Base-by-base conservation (phyloP, 768 basidiomycete genomes). In the Piloderma croceum region DNA sequence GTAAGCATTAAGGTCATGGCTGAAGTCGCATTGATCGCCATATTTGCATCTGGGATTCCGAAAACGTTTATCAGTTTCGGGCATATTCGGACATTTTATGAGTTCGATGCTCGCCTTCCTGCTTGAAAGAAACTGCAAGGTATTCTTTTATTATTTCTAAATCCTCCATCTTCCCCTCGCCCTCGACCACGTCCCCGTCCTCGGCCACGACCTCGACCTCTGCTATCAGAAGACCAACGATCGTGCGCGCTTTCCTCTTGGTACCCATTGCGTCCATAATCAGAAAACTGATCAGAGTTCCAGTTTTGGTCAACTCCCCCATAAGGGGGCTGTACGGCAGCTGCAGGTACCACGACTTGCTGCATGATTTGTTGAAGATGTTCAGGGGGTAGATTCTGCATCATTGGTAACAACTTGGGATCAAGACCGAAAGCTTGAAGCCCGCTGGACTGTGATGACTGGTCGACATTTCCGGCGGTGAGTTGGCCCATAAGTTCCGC, bases 81-180 rank as follows among this genome's bases (percentile, higher is more conserved):
- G 48, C 55, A 46, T 56, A 48, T 55, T 40, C 36, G 43, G 39
- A 46, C 38, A 23, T n/a, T n/a, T 45, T 46, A 44, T 46, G 60
- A 62, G 63, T 71, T 70, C 58, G 61, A 73, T 77, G 83, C 87
- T 89, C 80, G 83, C 87, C 86, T 89, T 86, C 86, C 87, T 77
- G 79, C 75, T 69, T 77, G 77, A 77, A 80, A 89, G 73, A 89
- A 90, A 75, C 73, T 83, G 83, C 87, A 90, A 67, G 83, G 81
- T 80, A 77, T 80, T 80, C 81, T 78, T 79, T 80, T 87, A 77
- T 69, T 84, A 65, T 74, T 74, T 81, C 74, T 83, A 82, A 71
- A 77, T 49, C 76, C 79, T 45, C 73, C 74, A 32, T 75, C 75
- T 29, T 71, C 74, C 43, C 69, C 71, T 40, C 63, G 57, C 44